phyloP scores from a whole-genome alignment of 1,284 basidiomycete genomes.

The Taiwanofungus camphoratus region DNA sequence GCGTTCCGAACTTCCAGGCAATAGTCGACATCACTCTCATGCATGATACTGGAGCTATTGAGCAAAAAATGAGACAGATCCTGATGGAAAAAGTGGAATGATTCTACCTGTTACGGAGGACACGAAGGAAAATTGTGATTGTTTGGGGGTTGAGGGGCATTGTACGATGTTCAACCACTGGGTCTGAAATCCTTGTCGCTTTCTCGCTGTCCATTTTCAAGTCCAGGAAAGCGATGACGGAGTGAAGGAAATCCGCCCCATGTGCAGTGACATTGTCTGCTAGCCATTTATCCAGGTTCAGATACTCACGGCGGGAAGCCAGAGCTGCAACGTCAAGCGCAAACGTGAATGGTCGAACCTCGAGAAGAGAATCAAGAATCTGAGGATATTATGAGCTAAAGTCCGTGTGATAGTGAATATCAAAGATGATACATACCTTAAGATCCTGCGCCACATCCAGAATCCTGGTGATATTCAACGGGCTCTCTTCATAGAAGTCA shows the following conservation, averaged over 20 bases:
- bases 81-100: background rate
- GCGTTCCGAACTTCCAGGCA: constrained; percentile 92
- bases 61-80: constrained; percentile 5
- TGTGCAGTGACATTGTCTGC: constrained; percentile 80
- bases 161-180: constrained; percentile 72
- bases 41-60: constrained; percentile 58
- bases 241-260: constrained; percentile 82
- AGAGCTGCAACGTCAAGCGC: constrained; percentile 91
- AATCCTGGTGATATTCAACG: constrained; percentile 90
- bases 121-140: constrained; percentile 87
- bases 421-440: constrained; percentile 50
- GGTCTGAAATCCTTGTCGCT: constrained; percentile 71
- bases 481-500: constrained; percentile 89
- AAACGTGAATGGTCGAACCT: constrained; percentile 83
- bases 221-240: constrained; percentile 83
- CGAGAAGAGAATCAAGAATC: constrained; percentile 88
- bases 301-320: constrained; percentile 87
- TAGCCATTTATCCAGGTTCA: constrained; percentile 97
- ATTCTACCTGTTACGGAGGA: constrained; percentile 74
- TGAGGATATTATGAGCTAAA: constrained; percentile 26
- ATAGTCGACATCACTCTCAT: constrained; percentile 77
- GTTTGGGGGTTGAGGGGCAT: constrained; percentile 82
- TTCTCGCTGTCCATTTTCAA: constrained; percentile 91
- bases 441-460: constrained; percentile 94
- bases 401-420: constrained; percentile 4